phyloP scores from a whole-genome alignment of 768 basidiomycete genomes.

The Gelatoporia subvermispora region DNA sequence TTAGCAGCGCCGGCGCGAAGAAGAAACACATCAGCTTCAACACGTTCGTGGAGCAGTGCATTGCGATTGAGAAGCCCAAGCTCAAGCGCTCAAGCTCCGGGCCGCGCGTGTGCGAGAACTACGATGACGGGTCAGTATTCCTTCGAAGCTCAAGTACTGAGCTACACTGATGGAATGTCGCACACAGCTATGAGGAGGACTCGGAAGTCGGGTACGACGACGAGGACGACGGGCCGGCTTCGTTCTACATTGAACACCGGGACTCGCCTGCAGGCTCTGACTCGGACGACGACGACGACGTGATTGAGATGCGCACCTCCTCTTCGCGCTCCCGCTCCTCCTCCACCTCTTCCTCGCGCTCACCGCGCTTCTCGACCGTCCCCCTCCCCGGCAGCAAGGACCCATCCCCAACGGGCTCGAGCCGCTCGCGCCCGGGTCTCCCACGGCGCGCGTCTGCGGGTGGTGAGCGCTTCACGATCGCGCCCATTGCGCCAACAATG shows the following conservation, averaged over 20 bases:
- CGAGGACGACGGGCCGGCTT: constrained; percentile 36
- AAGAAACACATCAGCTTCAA: constrained; percentile 96
- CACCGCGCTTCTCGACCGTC: constrained; percentile 16
- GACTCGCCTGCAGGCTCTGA: constrained; percentile 15
- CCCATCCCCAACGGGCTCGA: constrained; percentile 13
- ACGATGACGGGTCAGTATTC: constrained; percentile 60
- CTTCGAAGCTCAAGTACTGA: neutral
- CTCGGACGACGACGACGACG: constrained; percentile 45
- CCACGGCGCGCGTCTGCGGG: constrained; percentile 30
- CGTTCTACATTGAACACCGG: constrained; percentile 18
- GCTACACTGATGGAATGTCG: constrained; percentile 10
- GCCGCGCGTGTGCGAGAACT: constrained; percentile 24
- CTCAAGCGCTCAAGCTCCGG: constrained; percentile 22
- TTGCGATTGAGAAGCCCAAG: constrained; percentile 79
- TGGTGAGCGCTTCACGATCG: constrained; percentile 62
- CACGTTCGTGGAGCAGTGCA: constrained; percentile 95
- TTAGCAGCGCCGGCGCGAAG: constrained; percentile 33
- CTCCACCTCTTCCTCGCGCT: constrained; percentile 31
- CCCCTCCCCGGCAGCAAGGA: too few relatives aligned
- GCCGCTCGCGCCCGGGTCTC: constrained; percentile 21
- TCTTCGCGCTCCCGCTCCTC: constrained; percentile 34
- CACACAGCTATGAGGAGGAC: constrained; percentile 62
- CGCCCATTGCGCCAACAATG: constrained; percentile 73
- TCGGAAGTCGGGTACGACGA: constrained; percentile 52
- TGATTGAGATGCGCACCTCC: constrained; percentile 59